phyloP scores from a whole-genome alignment of 1,284 basidiomycete genomes.

The Erythrobasidium hasegawianum region DNA sequence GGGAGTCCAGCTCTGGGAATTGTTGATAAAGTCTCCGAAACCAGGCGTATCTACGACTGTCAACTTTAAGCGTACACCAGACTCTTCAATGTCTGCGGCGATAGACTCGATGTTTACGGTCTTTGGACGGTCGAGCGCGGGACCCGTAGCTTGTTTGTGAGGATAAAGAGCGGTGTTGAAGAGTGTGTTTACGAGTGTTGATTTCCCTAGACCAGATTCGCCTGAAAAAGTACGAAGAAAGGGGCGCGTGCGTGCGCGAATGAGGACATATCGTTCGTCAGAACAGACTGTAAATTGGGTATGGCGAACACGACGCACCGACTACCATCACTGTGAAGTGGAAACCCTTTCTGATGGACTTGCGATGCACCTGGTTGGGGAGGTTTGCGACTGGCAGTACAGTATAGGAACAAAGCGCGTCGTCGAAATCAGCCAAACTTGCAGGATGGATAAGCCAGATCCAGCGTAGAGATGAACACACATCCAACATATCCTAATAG shows the following conservation, averaged over 20 bases:
- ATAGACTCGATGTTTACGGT: constrained; percentile 96
- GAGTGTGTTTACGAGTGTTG: constrained; percentile 93
- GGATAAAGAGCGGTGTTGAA: constrained; percentile 93
- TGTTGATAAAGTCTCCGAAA: constrained; percentile 97
- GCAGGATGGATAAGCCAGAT: too few relatives aligned
- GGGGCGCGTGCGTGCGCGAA: constrained; percentile 17
- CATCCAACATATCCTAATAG: constrained; percentile 70
- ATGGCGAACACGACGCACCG: too few relatives aligned
- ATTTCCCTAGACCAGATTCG: constrained; percentile 96
- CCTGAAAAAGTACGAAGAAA: constrained; percentile 56
- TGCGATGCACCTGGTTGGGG: constrained; percentile 95
- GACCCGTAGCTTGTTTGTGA: constrained; percentile 69
- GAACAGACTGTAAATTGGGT: too few relatives aligned
- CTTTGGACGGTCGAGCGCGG: constrained; percentile 78
- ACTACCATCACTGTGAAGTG: constrained; percentile 96
- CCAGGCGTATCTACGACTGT: constrained; percentile 98
- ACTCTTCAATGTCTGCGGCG: constrained; percentile 98
- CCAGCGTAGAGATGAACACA: too few relatives aligned
- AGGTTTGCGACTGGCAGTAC: constrained; percentile 78
- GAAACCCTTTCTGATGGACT: constrained; percentile 85
- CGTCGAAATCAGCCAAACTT: too few relatives aligned
- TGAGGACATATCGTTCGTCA: constrained; percentile 21
- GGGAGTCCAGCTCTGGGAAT: constrained; percentile 89
- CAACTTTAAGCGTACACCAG: constrained; percentile 84
- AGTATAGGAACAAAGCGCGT: constrained; percentile 45